These are phyloP conservation scores for Pyrenula massariospora DNA, from an alignment of 495 filamentous ascomycete species.

Conservation along the genomic window DNA sequence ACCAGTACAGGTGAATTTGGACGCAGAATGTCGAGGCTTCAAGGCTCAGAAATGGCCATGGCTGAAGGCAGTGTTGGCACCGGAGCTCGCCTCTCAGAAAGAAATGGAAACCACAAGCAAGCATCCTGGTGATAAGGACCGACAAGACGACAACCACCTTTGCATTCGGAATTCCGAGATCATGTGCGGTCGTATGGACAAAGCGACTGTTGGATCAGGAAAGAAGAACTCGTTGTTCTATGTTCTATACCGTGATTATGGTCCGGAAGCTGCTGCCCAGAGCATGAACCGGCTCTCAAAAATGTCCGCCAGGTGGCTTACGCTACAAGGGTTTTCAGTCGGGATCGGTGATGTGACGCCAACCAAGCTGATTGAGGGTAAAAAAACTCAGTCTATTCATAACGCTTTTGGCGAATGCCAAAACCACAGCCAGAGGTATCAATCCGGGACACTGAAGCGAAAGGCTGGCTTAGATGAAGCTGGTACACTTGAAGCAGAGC, in stretches of 20 bases:
- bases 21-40: constrained; percentile 82
- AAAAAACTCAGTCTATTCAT: neutral
- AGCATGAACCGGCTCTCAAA: constrained; percentile 94
- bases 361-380: constrained; percentile 48
- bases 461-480: constrained; percentile 81
- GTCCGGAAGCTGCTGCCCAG: constrained; percentile 72
- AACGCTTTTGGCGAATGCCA: constrained; percentile 74
- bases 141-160: constrained; percentile 62
- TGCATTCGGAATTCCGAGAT: constrained; percentile 93
- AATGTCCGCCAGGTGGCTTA: constrained; percentile 77
- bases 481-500: constrained; percentile 78
- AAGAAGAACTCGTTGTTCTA: constrained; percentile 98
- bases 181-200: constrained; percentile 98
- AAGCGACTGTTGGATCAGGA: constrained; percentile 84
- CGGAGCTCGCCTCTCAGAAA: constrained; percentile 8
- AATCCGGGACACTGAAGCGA: constrained; percentile 65
- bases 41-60: constrained; percentile 34
- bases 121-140: neutral
- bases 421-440: constrained; percentile 70
- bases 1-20: constrained; percentile 77
- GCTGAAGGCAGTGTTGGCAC: constrained; percentile 57
- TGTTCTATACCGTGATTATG: constrained; percentile 87
- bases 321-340: constrained; percentile 89
- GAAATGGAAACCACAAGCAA: neutral
- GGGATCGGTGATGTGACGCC: constrained; percentile 92